Evolutionary conservation across 1,284 basidiomycete species (phyloP).

Genomic region (Cryptococcus wingfieldii): DNA sequence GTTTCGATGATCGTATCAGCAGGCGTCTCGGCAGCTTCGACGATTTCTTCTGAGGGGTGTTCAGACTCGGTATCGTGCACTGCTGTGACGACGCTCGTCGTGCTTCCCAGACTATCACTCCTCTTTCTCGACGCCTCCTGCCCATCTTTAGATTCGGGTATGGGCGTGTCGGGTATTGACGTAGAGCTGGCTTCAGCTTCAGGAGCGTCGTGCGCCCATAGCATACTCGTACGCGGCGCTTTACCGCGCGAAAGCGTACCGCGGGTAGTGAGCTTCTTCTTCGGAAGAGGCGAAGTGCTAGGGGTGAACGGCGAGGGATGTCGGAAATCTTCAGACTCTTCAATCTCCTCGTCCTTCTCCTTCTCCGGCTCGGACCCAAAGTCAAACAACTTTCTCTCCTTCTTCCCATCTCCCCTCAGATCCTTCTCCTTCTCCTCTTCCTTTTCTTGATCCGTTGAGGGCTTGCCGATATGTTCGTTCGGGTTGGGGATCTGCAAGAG

Average conservation of each 20-base stretch:
- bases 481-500: constrained; percentile 69
- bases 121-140: neutral
- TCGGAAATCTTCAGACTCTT: neutral
- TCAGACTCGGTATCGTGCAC: neutral
- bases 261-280: neutral
- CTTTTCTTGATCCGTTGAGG: neutral
- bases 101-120: neutral
- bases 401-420: constrained; percentile 6
- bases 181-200: neutral
- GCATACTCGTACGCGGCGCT: neutral
- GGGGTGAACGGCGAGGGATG: neutral
- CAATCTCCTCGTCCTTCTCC: constrained; percentile 3
- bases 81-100: neutral
- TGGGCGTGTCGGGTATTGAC: neutral
- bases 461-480: constrained; percentile 12
- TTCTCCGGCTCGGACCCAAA: constrained; percentile 6
- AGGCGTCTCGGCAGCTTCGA: no score
- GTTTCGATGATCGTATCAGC: no score
- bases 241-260: neutral
- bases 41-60: no score
- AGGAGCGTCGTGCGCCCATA: neutral
- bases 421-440: constrained; percentile 17
- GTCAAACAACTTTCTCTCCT: constrained; percentile 5
- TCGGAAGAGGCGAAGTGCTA: neutral
- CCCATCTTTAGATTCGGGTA: neutral